Percentiles rank a stretch among this genome's conserved stretches.
Evolutionary conservation across 345 rosid genomes (phyloP).

Genomic region (Angophora floribunda): DNA sequence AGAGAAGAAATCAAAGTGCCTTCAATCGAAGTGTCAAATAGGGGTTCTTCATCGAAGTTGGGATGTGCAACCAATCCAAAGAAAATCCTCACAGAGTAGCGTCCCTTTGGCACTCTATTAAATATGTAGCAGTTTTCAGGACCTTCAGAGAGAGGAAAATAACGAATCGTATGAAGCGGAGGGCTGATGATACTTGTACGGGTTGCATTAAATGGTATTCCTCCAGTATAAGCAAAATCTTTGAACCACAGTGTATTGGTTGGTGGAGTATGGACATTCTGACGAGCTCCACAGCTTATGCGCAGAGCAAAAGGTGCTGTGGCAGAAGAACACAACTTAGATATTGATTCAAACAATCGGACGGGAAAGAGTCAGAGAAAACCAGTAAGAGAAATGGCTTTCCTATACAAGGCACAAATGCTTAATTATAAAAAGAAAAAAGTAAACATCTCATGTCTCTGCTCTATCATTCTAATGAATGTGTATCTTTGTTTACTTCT

Average conservation of each 20-base stretch:
- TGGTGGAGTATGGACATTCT: constrained; percentile 48
- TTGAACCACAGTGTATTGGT: constrained; percentile 83
- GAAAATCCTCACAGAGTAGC: constrained; percentile 75
- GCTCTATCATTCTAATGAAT: neutral
- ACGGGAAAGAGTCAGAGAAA: neutral
- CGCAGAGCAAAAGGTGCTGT: constrained; percentile 87
- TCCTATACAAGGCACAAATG: neutral
- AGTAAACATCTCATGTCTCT: neutral
- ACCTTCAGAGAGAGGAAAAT: constrained; percentile 86
- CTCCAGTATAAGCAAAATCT: constrained; percentile 93
- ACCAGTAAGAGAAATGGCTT: neutral
- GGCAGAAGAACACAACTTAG: neutral
- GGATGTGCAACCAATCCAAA: constrained; percentile 42
- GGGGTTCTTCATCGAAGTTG: constrained; percentile 58
- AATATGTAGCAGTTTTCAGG: constrained; percentile 86
- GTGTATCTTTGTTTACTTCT: neutral
- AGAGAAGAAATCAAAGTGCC: constrained; percentile 80
- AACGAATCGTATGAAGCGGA: constrained; percentile 67
- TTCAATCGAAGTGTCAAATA: constrained; percentile 84
- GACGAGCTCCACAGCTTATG: constrained; percentile 88
- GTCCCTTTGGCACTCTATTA: constrained; percentile 74
- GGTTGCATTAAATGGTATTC: constrained; percentile 64
- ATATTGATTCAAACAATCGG: neutral
- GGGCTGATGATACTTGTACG: constrained; percentile 54
- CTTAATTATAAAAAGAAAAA: neutral